Base-by-base conservation (phyloP, 345 rosid species). In the Alliaria petiolata region DNA sequence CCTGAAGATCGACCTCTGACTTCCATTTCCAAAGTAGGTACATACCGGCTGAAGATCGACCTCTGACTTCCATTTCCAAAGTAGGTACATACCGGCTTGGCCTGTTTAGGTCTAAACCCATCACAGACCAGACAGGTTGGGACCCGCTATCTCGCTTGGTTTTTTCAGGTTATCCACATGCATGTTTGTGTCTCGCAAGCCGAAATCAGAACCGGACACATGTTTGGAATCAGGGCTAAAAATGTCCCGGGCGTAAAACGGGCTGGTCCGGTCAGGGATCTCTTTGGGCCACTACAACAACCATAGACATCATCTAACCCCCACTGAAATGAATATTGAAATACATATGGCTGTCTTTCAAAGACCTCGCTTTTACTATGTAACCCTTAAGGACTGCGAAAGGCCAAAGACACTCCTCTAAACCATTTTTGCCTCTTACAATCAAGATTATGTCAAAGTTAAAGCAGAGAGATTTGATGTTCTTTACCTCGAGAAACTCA, bases 401-500 rank as follows among this genome's bases (percentile, higher is more conserved):
- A 75, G 64, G 74, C 45, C 64, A 67, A 16, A 28, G 2, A 67
- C n/a, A 60, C 36, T 45, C 1, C 14, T 12, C 31, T n/a, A n/a
- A 54, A 42, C 75, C 26, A 62, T 62, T 61, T n/a, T 61, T 53
- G 65, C 38, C 59, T 69, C 51, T 61, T 68, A 65, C 52, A 45
- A 16, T 28, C 33, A 75, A 22, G 34, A 39, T 13, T 35, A 38
- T 56, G 52, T 38, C 1, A 17, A 46, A 56, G 0, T 43, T 36
- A 5, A n/a, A 73, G 43, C 5, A 42, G 30, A 42, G 26, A 62
- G 54, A 51, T 67, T 26, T 44, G 0, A 6, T 47, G 38, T 12
- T 62, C 26, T 64, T 44, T 76, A 89, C 98, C 95, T 88, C 86
- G 1, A 90, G 89, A 74, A 93, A 90, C 51, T 87, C 87, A 6